Conservation (phyloP, 805 yeast species). For the Yarrowia keelungensis region DNA sequence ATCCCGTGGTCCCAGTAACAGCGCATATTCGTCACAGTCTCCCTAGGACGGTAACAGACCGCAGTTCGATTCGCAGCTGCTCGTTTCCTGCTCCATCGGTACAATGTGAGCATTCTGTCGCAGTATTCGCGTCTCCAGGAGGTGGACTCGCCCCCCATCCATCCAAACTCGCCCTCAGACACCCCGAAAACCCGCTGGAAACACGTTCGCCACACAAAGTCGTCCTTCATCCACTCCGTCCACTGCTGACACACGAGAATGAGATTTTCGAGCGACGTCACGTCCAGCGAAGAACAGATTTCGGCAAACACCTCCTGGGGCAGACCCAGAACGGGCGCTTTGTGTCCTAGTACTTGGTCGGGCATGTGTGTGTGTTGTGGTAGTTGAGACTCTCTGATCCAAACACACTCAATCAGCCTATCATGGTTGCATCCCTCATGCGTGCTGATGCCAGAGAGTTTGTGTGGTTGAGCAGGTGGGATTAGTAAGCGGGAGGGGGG, state of each 20-base stretch:
- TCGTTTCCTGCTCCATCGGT: constrained; percentile 33
- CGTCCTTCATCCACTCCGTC: constrained; percentile 36
- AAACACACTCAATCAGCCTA: background rate
- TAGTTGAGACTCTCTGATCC: background rate
- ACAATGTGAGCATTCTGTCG: constrained; percentile 34
- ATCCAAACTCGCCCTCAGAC: constrained; percentile 30
- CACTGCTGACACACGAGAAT: constrained; percentile 31
- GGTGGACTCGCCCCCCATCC: constrained; percentile 35
- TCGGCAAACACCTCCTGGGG: constrained; percentile 37
- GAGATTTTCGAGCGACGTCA: constrained; percentile 19
- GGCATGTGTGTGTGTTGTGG: constrained; percentile 12
- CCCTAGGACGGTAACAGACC: constrained; percentile 24
- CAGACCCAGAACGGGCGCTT: constrained; percentile 24
- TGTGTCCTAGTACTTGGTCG: constrained; percentile 12
- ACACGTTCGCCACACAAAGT: constrained; percentile 39
- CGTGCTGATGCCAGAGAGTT: constrained; percentile 7
- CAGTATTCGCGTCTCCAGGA: constrained; percentile 35
- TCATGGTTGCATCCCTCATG: constrained; percentile 33
- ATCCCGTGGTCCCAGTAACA: constrained; percentile 31
- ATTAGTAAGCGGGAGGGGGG: no score
- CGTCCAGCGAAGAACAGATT: constrained; percentile 34
- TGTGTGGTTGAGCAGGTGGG: no score
- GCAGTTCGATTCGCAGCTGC: constrained; percentile 26
- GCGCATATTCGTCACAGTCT: constrained; percentile 23
- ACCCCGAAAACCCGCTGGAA: constrained; percentile 34